Evolutionary conservation across 768 basidiomycete genomes (phyloP).

Genomic region (Cantharellus anzutake): DNA sequence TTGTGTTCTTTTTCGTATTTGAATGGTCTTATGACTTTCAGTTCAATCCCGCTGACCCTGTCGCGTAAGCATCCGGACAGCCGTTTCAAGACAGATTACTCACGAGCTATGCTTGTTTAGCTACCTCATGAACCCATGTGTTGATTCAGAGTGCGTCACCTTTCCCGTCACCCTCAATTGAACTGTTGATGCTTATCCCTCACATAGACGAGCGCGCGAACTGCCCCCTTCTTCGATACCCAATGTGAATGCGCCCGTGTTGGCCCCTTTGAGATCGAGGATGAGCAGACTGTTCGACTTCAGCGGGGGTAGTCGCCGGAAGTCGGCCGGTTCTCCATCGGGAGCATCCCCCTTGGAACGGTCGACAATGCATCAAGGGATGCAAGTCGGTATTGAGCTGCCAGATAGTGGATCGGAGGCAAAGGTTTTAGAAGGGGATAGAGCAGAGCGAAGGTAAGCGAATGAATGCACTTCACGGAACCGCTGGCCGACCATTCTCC

Average conservation of each 20-base stretch:
- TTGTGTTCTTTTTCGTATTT: background rate
- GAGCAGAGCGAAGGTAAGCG: slow-evolving; percentile 12
- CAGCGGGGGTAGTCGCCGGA: background rate
- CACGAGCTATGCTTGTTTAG: slow-evolving; percentile 7
- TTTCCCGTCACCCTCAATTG: slow-evolving; percentile 8
- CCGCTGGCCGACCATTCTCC: background rate
- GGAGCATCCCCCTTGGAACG: background rate
- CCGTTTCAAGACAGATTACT: background rate
- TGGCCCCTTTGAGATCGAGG: background rate
- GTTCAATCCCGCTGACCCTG: slow-evolving; percentile 24
- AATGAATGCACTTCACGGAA: background rate
- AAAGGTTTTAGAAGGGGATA: slow-evolving; percentile 9
- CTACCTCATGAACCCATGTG: slow-evolving; percentile 25
- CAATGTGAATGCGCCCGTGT: slow-evolving; percentile 15
- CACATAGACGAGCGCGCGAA: slow-evolving; percentile 9
- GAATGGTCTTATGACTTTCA: background rate
- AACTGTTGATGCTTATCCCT: slow-evolving; percentile 13
- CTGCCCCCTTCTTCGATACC: slow-evolving; percentile 14
- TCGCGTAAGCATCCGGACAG: slow-evolving; percentile 15
- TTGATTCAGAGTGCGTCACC: slow-evolving; percentile 17
- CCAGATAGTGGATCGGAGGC: background rate
- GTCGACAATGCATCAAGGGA: background rate
- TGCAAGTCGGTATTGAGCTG: background rate
- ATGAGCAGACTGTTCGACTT: background rate
- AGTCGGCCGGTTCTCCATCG: background rate